Conservation (phyloP, 345 rosid genomes). For the Populus alba region DNA sequence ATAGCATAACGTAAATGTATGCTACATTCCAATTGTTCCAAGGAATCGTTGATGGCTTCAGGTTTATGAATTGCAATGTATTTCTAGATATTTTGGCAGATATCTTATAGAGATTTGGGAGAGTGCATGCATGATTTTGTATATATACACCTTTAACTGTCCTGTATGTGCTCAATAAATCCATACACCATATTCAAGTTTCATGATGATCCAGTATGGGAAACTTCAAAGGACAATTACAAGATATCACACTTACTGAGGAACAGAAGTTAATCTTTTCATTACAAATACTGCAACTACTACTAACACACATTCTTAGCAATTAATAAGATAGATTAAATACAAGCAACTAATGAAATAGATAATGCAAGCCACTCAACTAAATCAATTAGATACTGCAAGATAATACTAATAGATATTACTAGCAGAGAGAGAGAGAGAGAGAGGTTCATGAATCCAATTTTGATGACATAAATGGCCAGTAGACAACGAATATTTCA, state of each 20-base stretch:
- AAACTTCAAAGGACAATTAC: background rate
- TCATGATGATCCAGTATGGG: background rate
- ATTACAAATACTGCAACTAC: background rate
- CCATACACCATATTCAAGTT: background rate
- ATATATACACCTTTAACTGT: background rate
- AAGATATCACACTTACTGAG: background rate
- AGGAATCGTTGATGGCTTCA: background rate
- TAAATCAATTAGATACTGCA: background rate
- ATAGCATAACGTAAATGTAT: background rate
- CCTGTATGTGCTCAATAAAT: background rate
- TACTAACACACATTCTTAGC: background rate
- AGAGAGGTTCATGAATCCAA: background rate
- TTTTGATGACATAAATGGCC: background rate
- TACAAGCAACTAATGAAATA: background rate
- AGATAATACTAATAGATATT: background rate
- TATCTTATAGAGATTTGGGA: background rate
- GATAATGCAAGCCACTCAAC: background rate
- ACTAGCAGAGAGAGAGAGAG: background rate
- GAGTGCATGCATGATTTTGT: background rate
- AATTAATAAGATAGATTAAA: background rate
- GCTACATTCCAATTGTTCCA: background rate
- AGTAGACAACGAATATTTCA: constrained; percentile 2
- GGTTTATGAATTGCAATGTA: background rate
- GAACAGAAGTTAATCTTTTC: background rate
- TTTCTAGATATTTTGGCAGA: background rate